phyloP scores from a whole-genome alignment of 352 stramenopile genomes.

The Pythium rhizo-oryzae region DNA sequence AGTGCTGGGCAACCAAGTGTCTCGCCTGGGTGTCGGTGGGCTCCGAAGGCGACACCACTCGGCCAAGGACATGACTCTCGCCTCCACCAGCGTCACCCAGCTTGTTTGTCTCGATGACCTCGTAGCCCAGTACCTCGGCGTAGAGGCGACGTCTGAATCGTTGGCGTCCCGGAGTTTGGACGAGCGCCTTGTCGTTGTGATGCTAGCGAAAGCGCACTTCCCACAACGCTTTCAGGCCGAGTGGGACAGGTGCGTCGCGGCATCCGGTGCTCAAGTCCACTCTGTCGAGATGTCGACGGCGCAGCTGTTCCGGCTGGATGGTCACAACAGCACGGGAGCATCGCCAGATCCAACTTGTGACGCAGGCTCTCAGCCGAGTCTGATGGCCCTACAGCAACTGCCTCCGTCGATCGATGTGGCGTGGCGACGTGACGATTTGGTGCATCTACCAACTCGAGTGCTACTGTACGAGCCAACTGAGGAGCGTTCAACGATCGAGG shows the following conservation, averaged over 20 bases:
- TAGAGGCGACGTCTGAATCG: background rate
- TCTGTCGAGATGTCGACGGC: constrained; percentile 1
- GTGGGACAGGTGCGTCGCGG: constrained; percentile 9
- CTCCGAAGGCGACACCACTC: constrained; percentile 17
- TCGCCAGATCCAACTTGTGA: background rate
- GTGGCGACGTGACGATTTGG: constrained; percentile 28
- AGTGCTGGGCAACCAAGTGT: background rate
- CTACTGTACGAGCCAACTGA: constrained; percentile 16
- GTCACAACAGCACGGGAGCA: background rate
- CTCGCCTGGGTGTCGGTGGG: background rate
- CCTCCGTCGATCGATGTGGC: constrained; percentile 26
- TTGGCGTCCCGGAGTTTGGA: background rate
- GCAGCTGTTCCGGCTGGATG: background rate
- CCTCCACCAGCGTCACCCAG: constrained; percentile 2
- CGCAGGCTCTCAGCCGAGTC: background rate
- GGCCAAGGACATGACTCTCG: constrained; percentile 10
- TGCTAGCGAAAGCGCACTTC: constrained; percentile 48
- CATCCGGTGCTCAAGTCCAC: background rate
- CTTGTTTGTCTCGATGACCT: constrained; percentile 13
- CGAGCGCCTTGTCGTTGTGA: constrained; percentile 27
- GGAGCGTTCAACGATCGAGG: constrained; percentile 14
- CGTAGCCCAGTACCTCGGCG: background rate
- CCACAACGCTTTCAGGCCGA: constrained; percentile 30
- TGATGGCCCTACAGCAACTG: constrained; percentile 6
- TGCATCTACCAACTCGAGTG: constrained; percentile 28